Base-by-base conservation (phyloP, 495 filamentous ascomycete species). In the Neurospora intermedia region DNA sequence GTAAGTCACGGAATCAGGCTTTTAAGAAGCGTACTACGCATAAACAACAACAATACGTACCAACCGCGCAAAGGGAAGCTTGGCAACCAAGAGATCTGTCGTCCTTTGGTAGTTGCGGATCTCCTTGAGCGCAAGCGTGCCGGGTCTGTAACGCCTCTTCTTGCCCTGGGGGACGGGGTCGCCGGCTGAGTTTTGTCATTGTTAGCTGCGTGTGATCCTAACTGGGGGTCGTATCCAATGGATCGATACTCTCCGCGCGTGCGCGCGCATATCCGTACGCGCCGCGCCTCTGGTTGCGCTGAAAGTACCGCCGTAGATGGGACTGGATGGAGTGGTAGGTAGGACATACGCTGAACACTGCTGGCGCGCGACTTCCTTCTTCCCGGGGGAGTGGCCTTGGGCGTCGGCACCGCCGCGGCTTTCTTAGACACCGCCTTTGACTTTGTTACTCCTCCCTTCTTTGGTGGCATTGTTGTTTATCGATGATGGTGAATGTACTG, bases 61-160 rank as follows among this genome's bases (percentile, higher is more conserved):
- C 13, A 98, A 84, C 73, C 94, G 89, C 23, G 93, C 88, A 79
- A 98, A 98, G 1, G 94, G 94, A 4, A 96, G 83, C 79, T 97
- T 97, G 20, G 84, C 81, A 70, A 98, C 81, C 1, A 98, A 83
- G 0, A 98, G 85, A 73, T 97, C 94, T 48, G 92, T 97, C 62
- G 85, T 89, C 78, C 87, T 66, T 82, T 98, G 94, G 78, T 96
- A 93, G 77, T 86, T 86, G 69, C 94, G 87, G 80, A 98, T 98
- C 83, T 98, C 94, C 76, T 89, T 89, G 18, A 98, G 84, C 2
- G 94, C 94, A 20, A 91, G 80, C 2, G 94, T 97, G 72, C 94
- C 94, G 4, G 94, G 94, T 72, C 86, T 91, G 81, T 95, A 97
- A 76, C 94, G 89, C 73, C 86, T 89, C 72, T 83, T 89, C 27